Evolutionary conservation across 805 yeast genomes (phyloP).

Genomic region (Maudiozyma serrabonitensis): DNA sequence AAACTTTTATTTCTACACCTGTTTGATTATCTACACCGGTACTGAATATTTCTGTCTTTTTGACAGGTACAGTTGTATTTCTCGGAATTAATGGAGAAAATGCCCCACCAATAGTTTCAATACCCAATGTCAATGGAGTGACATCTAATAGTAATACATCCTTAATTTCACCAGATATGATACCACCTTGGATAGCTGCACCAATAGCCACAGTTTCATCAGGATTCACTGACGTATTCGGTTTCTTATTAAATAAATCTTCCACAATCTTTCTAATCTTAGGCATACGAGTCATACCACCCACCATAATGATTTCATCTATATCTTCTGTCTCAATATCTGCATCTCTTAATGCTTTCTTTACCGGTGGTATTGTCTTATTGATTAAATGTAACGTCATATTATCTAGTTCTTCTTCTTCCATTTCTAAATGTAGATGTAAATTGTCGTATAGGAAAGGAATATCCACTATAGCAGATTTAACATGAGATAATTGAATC

Average conservation of each 20-base stretch:
- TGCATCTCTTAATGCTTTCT: slow-evolving; percentile 67
- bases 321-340: slow-evolving; percentile 53
- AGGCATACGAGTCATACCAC: slow-evolving; percentile 91
- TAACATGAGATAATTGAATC: slow-evolving; percentile 61
- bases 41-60: slow-evolving; percentile 62
- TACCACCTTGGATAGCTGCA: slow-evolving; percentile 86
- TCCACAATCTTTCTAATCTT: slow-evolving; percentile 56
- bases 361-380: slow-evolving; percentile 63
- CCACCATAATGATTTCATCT: slow-evolving; percentile 69
- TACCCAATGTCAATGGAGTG: slow-evolving; percentile 74
- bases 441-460: slow-evolving; percentile 60
- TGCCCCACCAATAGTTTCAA: slow-evolving; percentile 78
- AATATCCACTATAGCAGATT: slow-evolving; percentile 50
- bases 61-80: slow-evolving; percentile 69
- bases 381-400: slow-evolving; percentile 59
- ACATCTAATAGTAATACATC: slow-evolving; percentile 73
- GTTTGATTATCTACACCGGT: slow-evolving; percentile 83
- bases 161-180: slow-evolving; percentile 71
- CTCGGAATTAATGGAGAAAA: slow-evolving; percentile 72
- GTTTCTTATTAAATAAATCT: slow-evolving; percentile 49
- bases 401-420: slow-evolving; percentile 59
- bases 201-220: slow-evolving; percentile 90
- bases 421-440: slow-evolving; percentile 48
- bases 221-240: slow-evolving; percentile 72
- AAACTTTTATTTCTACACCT: slow-evolving; percentile 70